Conservation (phyloP, 2,329 filamentous ascomycete species). For the Diaporthe destruens region DNA sequence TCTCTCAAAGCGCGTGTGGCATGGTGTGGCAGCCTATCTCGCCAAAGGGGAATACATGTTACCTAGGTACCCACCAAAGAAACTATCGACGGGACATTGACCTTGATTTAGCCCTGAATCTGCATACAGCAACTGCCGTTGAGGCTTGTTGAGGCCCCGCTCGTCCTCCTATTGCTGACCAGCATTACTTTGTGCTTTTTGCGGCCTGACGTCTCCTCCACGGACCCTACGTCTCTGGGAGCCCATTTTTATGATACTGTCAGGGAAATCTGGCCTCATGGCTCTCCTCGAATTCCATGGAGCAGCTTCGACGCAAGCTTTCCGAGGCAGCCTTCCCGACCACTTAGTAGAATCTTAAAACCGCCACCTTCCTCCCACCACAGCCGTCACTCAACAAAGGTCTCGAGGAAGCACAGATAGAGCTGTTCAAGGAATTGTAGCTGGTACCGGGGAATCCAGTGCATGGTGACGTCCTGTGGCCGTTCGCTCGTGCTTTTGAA, state of each 20-base stretch:
- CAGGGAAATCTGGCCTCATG: neutral
- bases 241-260: neutral
- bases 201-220: neutral
- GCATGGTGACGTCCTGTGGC: neutral
- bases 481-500: neutral
- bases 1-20: neutral
- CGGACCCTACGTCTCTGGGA: neutral
- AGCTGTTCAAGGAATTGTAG: too few relatives aligned
- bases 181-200: neutral
- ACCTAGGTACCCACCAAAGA: rapidly evolving
- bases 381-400: neutral
- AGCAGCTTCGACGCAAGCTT: neutral
- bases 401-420: neutral
- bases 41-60: neutral
- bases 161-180: neutral
- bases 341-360: neutral
- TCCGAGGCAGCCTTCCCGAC: neutral
- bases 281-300: neutral
- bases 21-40: neutral
- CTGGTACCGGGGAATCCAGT: neutral
- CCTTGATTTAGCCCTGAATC: neutral
- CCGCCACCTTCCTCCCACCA: neutral
- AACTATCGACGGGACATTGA: neutral
- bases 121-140: neutral
- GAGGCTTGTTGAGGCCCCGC: neutral